These are phyloP conservation scores for Chloranthus sessilifolius DNA, from an alignment of 164 flowering plant genomes.

Conservation along the genomic window DNA sequence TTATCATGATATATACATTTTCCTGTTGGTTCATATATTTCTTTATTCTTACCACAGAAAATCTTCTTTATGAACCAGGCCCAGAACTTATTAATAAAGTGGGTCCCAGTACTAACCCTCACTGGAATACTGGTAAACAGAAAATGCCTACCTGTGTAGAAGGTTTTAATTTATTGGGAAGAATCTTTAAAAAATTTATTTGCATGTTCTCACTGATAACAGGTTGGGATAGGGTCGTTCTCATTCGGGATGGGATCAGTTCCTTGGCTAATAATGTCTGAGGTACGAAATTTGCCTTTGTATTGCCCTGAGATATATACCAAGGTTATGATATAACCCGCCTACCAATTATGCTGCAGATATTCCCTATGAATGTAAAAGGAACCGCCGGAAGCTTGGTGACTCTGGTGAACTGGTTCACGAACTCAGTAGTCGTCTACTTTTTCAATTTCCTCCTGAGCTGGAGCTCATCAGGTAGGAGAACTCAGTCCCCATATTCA, in stretches of 20 bases:
- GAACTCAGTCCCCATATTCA: no score
- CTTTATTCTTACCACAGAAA: no score
- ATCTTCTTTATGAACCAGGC: slow-evolving; percentile 30
- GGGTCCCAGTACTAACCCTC: slow-evolving; percentile 55
- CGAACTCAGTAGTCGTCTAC: slow-evolving; percentile 75
- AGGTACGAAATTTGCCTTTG: slow-evolving; percentile 39
- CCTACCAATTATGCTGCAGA: slow-evolving; percentile 48
- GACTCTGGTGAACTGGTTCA: slow-evolving; percentile 82
- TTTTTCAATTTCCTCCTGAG: slow-evolving; percentile 73
- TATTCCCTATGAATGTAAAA: slow-evolving; percentile 83
- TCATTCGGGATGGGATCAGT: slow-evolving; percentile 89
- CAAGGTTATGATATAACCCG: no score
- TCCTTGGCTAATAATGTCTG: slow-evolving; percentile 97
- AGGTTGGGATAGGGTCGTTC: slow-evolving; percentile 66
- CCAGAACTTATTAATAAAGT: slow-evolving; percentile 29
- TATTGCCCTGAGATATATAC: no score
- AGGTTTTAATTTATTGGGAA: no score
- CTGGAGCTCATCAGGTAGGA: slow-evolving; percentile 88
- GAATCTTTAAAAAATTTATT: no score
- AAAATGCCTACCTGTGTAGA: no score
- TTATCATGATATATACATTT: neutral
- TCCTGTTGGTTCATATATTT: neutral
- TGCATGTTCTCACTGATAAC: neutral
- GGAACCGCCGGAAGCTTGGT: slow-evolving; percentile 89
- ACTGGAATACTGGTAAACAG: slow-evolving; percentile 65